Base-by-base conservation (phyloP, 352 stramenopile genomes). In the Globisporangium alternatum region DNA sequence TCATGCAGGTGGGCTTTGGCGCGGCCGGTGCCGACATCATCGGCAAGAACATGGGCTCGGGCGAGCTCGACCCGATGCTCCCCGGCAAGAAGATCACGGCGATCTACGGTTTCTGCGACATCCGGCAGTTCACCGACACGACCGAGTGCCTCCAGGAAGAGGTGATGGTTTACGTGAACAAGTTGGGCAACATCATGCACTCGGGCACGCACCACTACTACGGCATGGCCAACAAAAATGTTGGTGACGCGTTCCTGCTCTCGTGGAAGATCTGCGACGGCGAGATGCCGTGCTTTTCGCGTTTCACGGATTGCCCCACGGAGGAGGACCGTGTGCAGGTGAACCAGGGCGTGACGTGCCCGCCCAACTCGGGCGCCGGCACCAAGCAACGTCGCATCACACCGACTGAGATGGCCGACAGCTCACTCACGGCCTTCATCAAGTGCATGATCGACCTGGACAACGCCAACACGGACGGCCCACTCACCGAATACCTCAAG, bases 101-200 rank as follows among this genome's bases (percentile, higher is more conserved):
- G 19, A 89, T 98, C 64, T 98, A 98, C 76, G 93, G 86, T 8
- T 98, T 98, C 66, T 98, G 89, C 56, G 90, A 97, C 66, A 98
- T 98, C 67, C 96, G 96, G 33, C 78, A 97, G 69, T 98, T 97
- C 68, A 95, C 89, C 8, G 88, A 96, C 64, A 95, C 88, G 8
- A 97, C 88, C 54, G 90, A 97, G 66, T 91, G 83, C 62, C 76
- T 97, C 12, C 88, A 97, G 69, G 83, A 96, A 73, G 90, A 97
- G 52, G 88, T 97, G 30, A 96, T 97, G 87, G 86, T 96, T 64
- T 96, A 96, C 65, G 89, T 96, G 33, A 97, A 97, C 75, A 96
- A 97, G 58, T 74, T 97, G 6, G 90, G 89, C 31, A 75, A 90
- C 51, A 96, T 96, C 63, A 94, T 95, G 75, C 90, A 97, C 76